Conservation (phyloP, 805 yeast genomes). For the Phaffomyces antillensis region DNA sequence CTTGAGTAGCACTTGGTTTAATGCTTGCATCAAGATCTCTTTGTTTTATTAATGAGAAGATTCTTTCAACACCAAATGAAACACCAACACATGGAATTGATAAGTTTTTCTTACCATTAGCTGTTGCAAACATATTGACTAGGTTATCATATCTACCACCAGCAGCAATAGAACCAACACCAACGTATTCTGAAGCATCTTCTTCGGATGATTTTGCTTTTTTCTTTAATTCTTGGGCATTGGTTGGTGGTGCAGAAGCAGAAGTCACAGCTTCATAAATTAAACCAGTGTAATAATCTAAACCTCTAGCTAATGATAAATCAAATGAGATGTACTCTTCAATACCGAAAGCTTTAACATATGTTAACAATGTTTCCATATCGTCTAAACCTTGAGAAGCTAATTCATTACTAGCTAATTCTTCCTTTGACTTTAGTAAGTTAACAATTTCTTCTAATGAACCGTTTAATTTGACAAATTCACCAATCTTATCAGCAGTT, state of each 20-base stretch:
- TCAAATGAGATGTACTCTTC: slow-evolving; percentile 70
- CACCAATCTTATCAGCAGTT: slow-evolving; percentile 90
- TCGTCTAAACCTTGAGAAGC: slow-evolving; percentile 81
- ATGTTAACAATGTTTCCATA: slow-evolving; percentile 66
- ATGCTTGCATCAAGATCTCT: slow-evolving; percentile 53
- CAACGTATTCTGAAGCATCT: slow-evolving; percentile 94
- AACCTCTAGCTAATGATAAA: slow-evolving; percentile 92
- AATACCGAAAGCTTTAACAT: slow-evolving; percentile 78
- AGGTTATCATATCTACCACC: slow-evolving; percentile 97
- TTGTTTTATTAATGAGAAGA: slow-evolving; percentile 82
- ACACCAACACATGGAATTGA: slow-evolving; percentile 96
- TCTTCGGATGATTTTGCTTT: slow-evolving; percentile 42
- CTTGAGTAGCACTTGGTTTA: slow-evolving; percentile 86
- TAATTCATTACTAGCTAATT: slow-evolving; percentile 53
- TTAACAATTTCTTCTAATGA: slow-evolving; percentile 55
- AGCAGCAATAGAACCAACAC: slow-evolving; percentile 97
- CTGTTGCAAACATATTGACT: slow-evolving; percentile 90
- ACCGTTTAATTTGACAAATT: slow-evolving; percentile 82
- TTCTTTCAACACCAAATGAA: slow-evolving; percentile 94
- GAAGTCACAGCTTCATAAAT: slow-evolving; percentile 95
- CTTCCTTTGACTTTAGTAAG: slow-evolving; percentile 48
- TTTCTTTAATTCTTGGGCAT: slow-evolving; percentile 61
- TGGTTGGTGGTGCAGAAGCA: slow-evolving; percentile 91
- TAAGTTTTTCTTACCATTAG: slow-evolving; percentile 68
- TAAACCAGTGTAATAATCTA: slow-evolving; percentile 95